Evolutionary conservation across 495 filamentous ascomycete species (phyloP).

Genomic region (Penicillium fimorum): DNA sequence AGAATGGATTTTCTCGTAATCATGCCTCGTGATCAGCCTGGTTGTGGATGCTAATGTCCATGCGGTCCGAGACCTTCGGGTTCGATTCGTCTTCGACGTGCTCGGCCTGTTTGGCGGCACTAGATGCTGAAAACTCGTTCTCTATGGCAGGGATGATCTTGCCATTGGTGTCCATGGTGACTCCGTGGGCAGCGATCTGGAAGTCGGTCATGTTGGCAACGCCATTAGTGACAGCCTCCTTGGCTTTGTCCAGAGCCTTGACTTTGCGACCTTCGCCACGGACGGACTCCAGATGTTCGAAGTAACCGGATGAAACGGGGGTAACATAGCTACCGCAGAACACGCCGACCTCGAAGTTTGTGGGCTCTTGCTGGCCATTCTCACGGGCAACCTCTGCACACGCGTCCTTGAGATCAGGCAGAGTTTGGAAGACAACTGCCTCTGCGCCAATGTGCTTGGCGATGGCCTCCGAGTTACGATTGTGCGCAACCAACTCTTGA

Average conservation of each 20-base stretch:
- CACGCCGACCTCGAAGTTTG: slow-evolving; percentile 87
- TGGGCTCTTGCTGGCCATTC: slow-evolving; percentile 51
- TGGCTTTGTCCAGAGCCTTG: slow-evolving; percentile 67
- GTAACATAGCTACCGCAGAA: slow-evolving; percentile 93
- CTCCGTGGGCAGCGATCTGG: slow-evolving; percentile 61
- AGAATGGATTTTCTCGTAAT: slow-evolving; percentile 11
- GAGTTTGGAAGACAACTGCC: slow-evolving; percentile 82
- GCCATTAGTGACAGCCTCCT: slow-evolving; percentile 67
- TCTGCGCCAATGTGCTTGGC: slow-evolving; percentile 87
- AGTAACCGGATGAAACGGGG: slow-evolving; percentile 77
- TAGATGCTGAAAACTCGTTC: neutral
- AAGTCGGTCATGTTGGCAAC: slow-evolving; percentile 61
- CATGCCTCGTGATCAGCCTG: slow-evolving; percentile 45
- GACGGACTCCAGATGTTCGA: slow-evolving; percentile 76
- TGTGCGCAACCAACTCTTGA: slow-evolving; percentile 79
- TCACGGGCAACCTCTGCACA: slow-evolving; percentile 67
- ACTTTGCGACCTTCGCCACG: slow-evolving; percentile 71
- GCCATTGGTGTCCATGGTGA: slow-evolving; percentile 55
- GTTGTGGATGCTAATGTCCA: slow-evolving; percentile 63
- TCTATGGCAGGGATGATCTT: slow-evolving; percentile 51
- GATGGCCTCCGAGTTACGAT: slow-evolving; percentile 64
- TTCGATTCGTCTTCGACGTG: slow-evolving; percentile 25
- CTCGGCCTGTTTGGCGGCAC: slow-evolving; percentile 12
- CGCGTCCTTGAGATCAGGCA: slow-evolving; percentile 78
- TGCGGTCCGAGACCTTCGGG: slow-evolving; percentile 48